Conservation (phyloP, 257 asterid species). For the Echium plantagineum region DNA sequence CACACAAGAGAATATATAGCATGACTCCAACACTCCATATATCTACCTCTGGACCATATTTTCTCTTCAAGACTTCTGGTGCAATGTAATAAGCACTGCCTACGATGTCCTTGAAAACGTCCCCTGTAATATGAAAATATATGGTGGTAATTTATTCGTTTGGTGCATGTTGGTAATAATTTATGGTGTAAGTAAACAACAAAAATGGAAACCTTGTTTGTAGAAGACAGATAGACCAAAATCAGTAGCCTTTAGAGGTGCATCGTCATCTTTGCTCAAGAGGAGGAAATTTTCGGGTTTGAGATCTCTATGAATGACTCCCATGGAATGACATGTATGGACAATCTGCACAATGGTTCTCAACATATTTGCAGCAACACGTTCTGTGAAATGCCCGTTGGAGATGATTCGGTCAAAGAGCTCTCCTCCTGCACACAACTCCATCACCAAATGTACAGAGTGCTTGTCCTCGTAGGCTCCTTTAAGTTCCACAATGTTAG, state of each 20-base stretch:
- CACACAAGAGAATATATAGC: conserved; percentile 80
- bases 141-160: too few species aligned
- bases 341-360: conserved; percentile 84
- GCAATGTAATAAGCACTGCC: conserved; percentile 98
- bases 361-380: conserved; percentile 70
- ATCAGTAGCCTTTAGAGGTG: conserved; percentile 87
- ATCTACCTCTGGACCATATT: conserved; percentile 86
- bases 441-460: conserved; percentile 78
- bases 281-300: conserved; percentile 88
- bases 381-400: conserved; percentile 71
- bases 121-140: conserved; percentile 29
- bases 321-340: conserved; percentile 85
- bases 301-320: conserved; percentile 87
- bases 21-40: conserved; percentile 96
- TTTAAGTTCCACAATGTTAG: conserved; percentile 67
- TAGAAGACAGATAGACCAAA: conserved; percentile 86
- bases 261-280: conserved; percentile 55
- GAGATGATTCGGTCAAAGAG: conserved; percentile 85
- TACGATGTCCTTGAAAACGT: conserved; percentile 71
- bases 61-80: conserved; percentile 92
- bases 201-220: conserved; percentile 42
- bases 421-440: conserved; percentile 96
- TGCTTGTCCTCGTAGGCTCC: conserved; percentile 92
- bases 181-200: too few species aligned
- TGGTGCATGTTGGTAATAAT: too few species aligned